These are phyloP conservation scores for Mycena capillaripes DNA, from an alignment of 768 basidiomycete species.

Conservation along the genomic window DNA sequence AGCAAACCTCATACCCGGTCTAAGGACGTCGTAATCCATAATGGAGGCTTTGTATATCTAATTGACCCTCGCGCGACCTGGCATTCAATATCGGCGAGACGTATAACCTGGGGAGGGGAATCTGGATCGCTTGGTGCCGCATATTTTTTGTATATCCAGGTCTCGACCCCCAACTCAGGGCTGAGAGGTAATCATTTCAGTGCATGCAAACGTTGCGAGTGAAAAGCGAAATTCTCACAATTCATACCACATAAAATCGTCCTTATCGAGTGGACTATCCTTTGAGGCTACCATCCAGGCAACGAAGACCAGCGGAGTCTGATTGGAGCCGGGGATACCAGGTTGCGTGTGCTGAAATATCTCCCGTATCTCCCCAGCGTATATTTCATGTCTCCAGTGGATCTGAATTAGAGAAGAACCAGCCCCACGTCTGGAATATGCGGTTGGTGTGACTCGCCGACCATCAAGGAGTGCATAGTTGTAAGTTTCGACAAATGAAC, in stretches of 20 bases:
- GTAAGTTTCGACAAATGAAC: not conserved
- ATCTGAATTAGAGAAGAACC: constrained; percentile 34
- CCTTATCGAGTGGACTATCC: not conserved
- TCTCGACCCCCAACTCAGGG: constrained; percentile 39
- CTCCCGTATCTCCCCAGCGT: constrained; percentile 31
- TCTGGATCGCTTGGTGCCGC: not conserved
- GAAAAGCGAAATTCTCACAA: not conserved
- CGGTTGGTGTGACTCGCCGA: constrained; percentile 28
- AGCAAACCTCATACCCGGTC: constrained; percentile 25
- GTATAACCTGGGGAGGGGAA: constrained; percentile 29
- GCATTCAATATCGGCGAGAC: constrained; percentile 30
- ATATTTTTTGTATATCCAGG: constrained; percentile 30
- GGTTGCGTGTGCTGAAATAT: constrained; percentile 36
- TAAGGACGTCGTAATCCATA: constrained; percentile 40
- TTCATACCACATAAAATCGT: not conserved
- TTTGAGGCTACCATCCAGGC: constrained; percentile 6
- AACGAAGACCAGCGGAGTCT: not conserved
- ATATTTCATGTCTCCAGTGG: not conserved
- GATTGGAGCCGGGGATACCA: not conserved
- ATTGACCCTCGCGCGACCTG: constrained; percentile 33
- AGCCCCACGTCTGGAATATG: not conserved
- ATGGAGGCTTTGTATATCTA: constrained; percentile 2
- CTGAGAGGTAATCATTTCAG: constrained; percentile 14
- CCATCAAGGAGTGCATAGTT: constrained; percentile 35
- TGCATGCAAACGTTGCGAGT: not conserved